Evolutionary conservation across 495 filamentous ascomycete species (phyloP), one percentile per base, ranked within the genome.

Genomic region (Aspergillus hancockii): DNA sequence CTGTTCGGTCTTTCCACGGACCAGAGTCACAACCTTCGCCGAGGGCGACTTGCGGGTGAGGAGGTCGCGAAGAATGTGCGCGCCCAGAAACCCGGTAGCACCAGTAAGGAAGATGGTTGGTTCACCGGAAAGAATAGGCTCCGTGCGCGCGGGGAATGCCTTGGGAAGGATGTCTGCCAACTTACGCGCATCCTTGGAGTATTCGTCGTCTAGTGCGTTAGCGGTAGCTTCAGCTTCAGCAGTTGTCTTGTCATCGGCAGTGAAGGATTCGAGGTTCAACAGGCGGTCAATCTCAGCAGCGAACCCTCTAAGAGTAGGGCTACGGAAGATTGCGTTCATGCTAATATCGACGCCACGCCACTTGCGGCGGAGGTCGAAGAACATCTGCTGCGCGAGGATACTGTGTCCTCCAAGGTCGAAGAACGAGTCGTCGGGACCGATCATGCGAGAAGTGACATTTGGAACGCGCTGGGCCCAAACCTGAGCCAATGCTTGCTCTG

Each of bases 401-500:
- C 85, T 90, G 74, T 97, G 90, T 7, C 93, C 93, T 47, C 94
- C 94, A 28, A 88, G 71, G 41, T 98, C 91, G 60, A 96, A 96
- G 80, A 97, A 98, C 19, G 80, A 81, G 41, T 88, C 82, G 13
- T 91, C 80, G 3, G 85, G 79, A 31, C 74, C 77, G 55, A 96
- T 76, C 32, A 84, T 85, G 57, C 82, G 82, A 28, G 71, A 64
- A 28, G 73, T 77, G 10, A 89, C 65, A 57, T 82, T 82, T 34
- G 73, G 77, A 58, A 87, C 83, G 22, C 73, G 65, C 53, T 72
- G 65, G 10, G 74, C 84, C 91, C 91, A 95, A 46, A 85, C 85
- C 34, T 80, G 76, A 60, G 88, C 86, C 23, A 94, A 60, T 41
- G 80, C 77, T 59, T 87, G 81, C 61, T 92, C 87, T 2, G 88